Conservation (phyloP, 768 basidiomycete genomes). For the Lactarius indigo region DNA sequence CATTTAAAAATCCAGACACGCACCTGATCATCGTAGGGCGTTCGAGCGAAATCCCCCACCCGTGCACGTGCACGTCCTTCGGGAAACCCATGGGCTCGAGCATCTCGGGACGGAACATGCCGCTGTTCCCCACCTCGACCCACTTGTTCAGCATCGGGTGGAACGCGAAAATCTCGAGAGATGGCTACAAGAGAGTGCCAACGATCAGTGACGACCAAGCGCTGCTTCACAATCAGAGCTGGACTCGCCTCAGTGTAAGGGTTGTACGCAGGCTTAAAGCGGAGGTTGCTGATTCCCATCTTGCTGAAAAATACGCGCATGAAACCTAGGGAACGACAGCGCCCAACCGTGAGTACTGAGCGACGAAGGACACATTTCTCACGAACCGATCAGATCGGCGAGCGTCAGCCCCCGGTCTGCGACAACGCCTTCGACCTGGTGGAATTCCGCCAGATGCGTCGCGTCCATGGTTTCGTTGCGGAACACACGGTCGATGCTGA, state of each 20-base stretch:
- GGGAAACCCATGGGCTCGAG: slow-evolving; percentile 98
- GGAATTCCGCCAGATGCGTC: slow-evolving; percentile 98
- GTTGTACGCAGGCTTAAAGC: slow-evolving; percentile 99
- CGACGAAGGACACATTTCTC: background rate
- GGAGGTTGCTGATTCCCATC: slow-evolving; percentile 90
- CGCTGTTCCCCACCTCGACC: slow-evolving; percentile 99
- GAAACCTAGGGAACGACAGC: slow-evolving; percentile 57
- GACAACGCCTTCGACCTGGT: slow-evolving; percentile 99
- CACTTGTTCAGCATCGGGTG: slow-evolving; percentile 90
- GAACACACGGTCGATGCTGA: slow-evolving; percentile 98
- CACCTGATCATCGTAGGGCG: slow-evolving; percentile 98
- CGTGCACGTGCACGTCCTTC: slow-evolving; percentile 92
- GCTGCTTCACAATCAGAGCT: background rate
- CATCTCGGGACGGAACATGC: slow-evolving; percentile 99
- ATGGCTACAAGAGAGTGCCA: slow-evolving; percentile 50
- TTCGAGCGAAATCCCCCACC: slow-evolving; percentile 94
- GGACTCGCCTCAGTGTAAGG: slow-evolving; percentile 87
- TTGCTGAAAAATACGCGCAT: slow-evolving; percentile 98
- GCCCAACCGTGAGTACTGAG: background rate
- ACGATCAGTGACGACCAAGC: no score
- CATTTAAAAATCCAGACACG: slow-evolving; percentile 26
- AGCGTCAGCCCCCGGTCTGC: slow-evolving; percentile 91
- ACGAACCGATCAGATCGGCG: slow-evolving; percentile 86
- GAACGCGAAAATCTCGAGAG: slow-evolving; percentile 97
- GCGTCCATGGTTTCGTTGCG: slow-evolving; percentile 98